phyloP scores from a whole-genome alignment of 768 basidiomycete genomes.

The Coprinopsis marcescibilis region DNA sequence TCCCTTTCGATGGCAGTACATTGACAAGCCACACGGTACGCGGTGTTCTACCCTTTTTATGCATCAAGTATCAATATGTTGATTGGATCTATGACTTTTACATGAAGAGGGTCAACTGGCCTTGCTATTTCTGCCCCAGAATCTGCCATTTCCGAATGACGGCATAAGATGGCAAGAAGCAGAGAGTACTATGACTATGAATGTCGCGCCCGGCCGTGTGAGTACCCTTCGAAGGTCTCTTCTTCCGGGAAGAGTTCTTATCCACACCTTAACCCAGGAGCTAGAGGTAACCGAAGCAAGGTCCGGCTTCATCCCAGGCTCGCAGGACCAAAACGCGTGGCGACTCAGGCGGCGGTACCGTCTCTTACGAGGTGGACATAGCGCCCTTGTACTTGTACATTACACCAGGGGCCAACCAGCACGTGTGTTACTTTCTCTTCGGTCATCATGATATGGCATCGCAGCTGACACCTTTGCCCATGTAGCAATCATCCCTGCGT shows the following conservation, averaged over 20 bases:
- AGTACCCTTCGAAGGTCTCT: constrained; percentile 20
- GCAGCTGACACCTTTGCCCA: constrained; percentile 2
- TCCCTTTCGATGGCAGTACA: constrained; percentile 68
- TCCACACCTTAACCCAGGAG: constrained; percentile 41
- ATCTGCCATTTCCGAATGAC: constrained; percentile 62
- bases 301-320: constrained; percentile 70
- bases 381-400: constrained; percentile 69
- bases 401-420: constrained; percentile 61
- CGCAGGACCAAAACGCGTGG: constrained; percentile 55
- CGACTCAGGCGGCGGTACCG: constrained; percentile 69
- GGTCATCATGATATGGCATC: background rate
- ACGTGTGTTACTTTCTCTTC: constrained; percentile 40
- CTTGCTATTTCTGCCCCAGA: constrained; percentile 60
- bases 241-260: background rate
- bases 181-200: constrained; percentile 55
- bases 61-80: background rate
- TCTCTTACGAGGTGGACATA: constrained; percentile 66
- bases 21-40: constrained; percentile 74
- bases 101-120: constrained; percentile 58
- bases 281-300: constrained; percentile 72
- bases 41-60: constrained; percentile 4
- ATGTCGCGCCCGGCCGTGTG: constrained; percentile 48
- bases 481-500: constrained; percentile 52
- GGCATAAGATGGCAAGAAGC: constrained; percentile 74
- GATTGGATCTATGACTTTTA: too few relatives aligned